Conservation (phyloP, 2,329 filamentous ascomycete genomes). For the Thermothelomyces thermophilus region DNA sequence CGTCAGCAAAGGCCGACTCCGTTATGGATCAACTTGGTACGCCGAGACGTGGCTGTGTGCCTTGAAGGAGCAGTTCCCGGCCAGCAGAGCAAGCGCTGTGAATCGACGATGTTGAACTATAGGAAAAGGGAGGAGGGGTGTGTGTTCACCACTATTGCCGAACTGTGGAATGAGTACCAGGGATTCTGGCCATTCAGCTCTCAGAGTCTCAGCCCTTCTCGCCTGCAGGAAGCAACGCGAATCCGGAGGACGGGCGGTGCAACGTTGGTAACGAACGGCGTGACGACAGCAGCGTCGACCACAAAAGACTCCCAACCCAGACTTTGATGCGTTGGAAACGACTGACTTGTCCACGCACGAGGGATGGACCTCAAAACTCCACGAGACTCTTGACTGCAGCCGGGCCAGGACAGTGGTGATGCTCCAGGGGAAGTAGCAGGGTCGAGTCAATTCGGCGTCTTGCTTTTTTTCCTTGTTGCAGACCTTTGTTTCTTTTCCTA, state of each 20-base stretch:
- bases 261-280: constrained; percentile 19
- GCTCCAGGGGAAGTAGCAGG: not conserved
- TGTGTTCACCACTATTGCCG: constrained; percentile 19
- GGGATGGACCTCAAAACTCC: constrained; percentile 17
- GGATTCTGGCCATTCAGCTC: constrained; percentile 22
- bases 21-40: constrained; percentile 6
- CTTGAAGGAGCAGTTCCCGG: not conserved
- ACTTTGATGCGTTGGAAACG: constrained; percentile 13
- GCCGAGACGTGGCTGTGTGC: constrained; percentile 12
- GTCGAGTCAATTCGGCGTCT: not conserved
- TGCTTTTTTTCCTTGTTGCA: constrained; percentile 10
- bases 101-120: constrained; percentile 5
- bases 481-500: constrained; percentile 6
- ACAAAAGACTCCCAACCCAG: constrained; percentile 8
- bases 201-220: constrained; percentile 13
- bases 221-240: constrained; percentile 3
- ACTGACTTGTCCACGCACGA: constrained; percentile 17
- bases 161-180: constrained; percentile 22
- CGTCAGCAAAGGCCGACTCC: constrained; percentile 14
- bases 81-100: constrained; percentile 1
- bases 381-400: constrained; percentile 3
- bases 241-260: constrained; percentile 5
- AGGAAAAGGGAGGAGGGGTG: constrained; percentile 1
- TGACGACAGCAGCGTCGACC: constrained; percentile 17
- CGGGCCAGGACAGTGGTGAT: not conserved